Evolutionary conservation across 2,329 filamentous ascomycete genomes (phyloP).

Genomic region (Fusarium sulawesiense): DNA sequence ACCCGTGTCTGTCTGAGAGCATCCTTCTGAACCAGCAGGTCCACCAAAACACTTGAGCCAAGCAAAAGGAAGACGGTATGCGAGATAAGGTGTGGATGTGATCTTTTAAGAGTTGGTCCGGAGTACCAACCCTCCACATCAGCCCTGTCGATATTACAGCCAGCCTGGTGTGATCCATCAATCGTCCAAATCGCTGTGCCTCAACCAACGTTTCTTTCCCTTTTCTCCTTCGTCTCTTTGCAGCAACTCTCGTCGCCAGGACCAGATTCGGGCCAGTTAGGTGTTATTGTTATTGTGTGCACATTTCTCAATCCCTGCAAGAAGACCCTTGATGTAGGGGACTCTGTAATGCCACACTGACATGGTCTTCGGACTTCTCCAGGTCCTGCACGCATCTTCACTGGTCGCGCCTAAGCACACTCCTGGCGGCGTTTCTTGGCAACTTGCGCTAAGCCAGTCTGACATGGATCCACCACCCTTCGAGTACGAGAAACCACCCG

Average conservation of each 20-base stretch:
- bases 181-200: background rate
- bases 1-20: background rate
- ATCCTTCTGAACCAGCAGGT: background rate
- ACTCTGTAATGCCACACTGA: slow-evolving; percentile 29
- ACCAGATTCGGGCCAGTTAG: slow-evolving; percentile 14
- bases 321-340: slow-evolving; percentile 28
- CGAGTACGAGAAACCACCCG: background rate
- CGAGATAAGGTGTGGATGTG: background rate
- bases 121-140: background rate
- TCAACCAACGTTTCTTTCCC: background rate
- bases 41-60: background rate
- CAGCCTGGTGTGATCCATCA: background rate
- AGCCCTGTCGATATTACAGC: slow-evolving; percentile 5
- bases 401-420: slow-evolving; percentile 13
- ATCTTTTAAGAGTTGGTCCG: background rate
- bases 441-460: slow-evolving; percentile 15
- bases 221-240: background rate
- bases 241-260: slow-evolving; percentile 1
- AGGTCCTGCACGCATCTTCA: background rate
- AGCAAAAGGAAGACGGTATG: background rate
- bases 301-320: slow-evolving; percentile 12
- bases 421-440: slow-evolving; percentile 30
- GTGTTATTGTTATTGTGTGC: slow-evolving; percentile 8
- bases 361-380: slow-evolving; percentile 19
- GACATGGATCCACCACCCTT: slow-evolving; percentile 3